Evolutionary conservation across 306 rosid species (phyloP).

Genomic region (Prunus salicina): DNA sequence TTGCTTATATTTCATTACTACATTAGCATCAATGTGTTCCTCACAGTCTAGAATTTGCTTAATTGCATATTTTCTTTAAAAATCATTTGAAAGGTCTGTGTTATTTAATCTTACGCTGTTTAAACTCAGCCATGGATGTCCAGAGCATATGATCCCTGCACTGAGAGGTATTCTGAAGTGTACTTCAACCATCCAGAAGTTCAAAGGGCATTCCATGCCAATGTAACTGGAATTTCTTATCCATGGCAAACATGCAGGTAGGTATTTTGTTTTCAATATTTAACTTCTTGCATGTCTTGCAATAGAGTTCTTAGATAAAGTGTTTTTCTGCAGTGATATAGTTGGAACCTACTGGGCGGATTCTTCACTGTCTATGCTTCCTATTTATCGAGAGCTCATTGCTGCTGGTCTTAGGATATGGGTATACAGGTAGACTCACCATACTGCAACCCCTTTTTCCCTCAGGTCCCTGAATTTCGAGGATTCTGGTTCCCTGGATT

Average conservation of each 20-base stretch:
- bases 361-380: constrained; percentile 93
- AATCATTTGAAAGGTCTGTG: constrained; percentile 9
- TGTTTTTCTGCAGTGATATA: constrained; percentile 50
- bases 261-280: constrained; percentile 10
- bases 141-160: constrained; percentile 92
- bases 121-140: constrained; percentile 92
- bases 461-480: constrained; percentile 4
- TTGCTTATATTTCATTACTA: not conserved
- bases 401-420: constrained; percentile 72
- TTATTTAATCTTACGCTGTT: constrained; percentile 14
- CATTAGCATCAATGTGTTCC: not conserved
- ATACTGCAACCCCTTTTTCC: not conserved
- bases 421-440: constrained; percentile 70
- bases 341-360: constrained; percentile 84
- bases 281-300: constrained; percentile 5
- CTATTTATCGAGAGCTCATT: constrained; percentile 80
- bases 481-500: not conserved
- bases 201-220: constrained; percentile 93
- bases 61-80: not conserved
- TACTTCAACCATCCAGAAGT: constrained; percentile 91
- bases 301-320: not conserved
- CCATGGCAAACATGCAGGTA: constrained; percentile 91
- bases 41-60: not conserved
- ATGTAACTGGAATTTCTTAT: constrained; percentile 70
- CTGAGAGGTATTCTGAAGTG: constrained; percentile 67